Conservation (phyloP, 2,329 filamentous ascomycete genomes). For the Colletotrichum sp. region DNA sequence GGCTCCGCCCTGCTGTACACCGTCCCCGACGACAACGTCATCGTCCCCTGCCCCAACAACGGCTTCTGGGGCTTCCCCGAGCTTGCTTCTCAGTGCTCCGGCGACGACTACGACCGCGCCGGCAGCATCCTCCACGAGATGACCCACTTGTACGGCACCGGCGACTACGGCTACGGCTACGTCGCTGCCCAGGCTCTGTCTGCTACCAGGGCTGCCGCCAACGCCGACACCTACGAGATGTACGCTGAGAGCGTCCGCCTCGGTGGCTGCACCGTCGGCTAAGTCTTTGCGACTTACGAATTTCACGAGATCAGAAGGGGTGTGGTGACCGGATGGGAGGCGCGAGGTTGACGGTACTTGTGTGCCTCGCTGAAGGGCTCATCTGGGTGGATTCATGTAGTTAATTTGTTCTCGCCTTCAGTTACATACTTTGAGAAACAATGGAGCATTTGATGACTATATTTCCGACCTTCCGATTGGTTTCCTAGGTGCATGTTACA, state of each 20-base stretch:
- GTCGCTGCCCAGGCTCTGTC: constrained; percentile 10
- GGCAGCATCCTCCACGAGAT: constrained; percentile 19
- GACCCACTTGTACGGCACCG: constrained; percentile 15
- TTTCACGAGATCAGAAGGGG: neutral
- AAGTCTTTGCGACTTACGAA: neutral
- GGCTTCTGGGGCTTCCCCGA: constrained; percentile 19
- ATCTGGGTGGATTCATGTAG: neutral
- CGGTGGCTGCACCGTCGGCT: constrained; percentile 16
- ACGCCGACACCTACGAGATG: constrained; percentile 21
- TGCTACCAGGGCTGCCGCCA: constrained; percentile 7
- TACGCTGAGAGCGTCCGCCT: constrained; percentile 18
- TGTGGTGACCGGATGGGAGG: neutral
- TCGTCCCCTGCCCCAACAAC: constrained; percentile 20
- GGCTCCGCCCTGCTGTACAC: constrained; percentile 18
- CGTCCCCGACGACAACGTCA: constrained; percentile 15
- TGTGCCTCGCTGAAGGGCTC: neutral
- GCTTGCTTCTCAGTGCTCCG: neutral
- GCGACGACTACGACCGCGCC: constrained; percentile 15
- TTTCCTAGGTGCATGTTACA: neutral
- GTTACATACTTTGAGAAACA: neutral
- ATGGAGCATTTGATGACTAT: neutral
- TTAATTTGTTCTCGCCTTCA: neutral
- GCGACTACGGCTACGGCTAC: constrained; percentile 10
- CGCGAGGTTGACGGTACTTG: neutral
- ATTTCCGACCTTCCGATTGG: neutral